Percentiles rank a stretch among this genome's conserved stretches.
phyloP scores from a whole-genome alignment of 768 basidiomycete species.

The Mycena belliarum region DNA sequence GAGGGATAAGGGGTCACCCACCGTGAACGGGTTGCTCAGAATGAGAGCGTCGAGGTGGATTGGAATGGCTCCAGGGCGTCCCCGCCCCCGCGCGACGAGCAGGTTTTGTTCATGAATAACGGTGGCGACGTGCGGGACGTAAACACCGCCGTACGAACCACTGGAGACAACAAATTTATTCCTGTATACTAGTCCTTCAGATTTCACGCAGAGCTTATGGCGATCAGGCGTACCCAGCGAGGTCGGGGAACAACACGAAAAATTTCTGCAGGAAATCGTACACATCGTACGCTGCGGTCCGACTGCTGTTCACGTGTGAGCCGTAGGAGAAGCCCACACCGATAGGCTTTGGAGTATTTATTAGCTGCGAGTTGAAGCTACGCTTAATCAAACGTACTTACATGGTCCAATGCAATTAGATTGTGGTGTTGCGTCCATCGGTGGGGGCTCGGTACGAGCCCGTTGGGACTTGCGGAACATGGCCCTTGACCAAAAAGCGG shows the following conservation, averaged over 20 bases:
- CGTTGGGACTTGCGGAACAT: no score
- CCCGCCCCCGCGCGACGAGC: conserved; percentile 21
- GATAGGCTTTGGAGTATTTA: no score
- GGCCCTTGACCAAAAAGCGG: no score
- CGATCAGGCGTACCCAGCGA: background rate
- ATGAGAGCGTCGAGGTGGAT: conserved; percentile 35
- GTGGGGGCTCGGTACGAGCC: background rate
- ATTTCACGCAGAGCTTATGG: background rate
- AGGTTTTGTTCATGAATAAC: conserved; percentile 36
- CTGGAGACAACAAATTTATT: conserved; percentile 29
- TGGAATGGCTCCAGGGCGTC: conserved; percentile 21
- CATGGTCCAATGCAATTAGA: background rate
- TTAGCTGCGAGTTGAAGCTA: no score
- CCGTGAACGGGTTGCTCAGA: conserved; percentile 30
- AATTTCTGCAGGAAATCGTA: conserved; percentile 40
- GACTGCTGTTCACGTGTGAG: conserved; percentile 31
- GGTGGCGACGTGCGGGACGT: conserved; percentile 28
- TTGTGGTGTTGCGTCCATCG: background rate
- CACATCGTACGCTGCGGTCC: conserved; percentile 32
- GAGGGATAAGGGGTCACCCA: background rate
- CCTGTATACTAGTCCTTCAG: conserved; percentile 8
- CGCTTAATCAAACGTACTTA: background rate
- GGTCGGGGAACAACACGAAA: conserved; percentile 27
- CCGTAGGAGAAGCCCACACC: background rate
- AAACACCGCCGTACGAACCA: conserved; percentile 38